Evolutionary conservation across 495 filamentous ascomycete species (phyloP).

Genomic region (Beverwykella pulmonaria): DNA sequence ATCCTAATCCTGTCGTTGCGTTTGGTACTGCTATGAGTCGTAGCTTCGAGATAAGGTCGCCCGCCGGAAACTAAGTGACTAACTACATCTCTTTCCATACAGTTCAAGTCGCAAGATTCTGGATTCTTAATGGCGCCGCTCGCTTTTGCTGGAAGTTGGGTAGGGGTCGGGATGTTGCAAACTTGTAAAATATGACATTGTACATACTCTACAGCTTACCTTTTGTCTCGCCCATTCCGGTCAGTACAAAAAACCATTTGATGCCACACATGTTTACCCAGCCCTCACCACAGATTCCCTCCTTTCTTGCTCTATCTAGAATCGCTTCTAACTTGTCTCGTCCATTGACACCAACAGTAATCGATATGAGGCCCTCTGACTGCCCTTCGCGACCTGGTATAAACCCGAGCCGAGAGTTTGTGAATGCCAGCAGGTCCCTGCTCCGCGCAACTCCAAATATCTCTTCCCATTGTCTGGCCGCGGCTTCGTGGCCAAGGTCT

Average conservation of each 20-base stretch:
- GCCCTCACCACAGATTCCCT: slow-evolving; percentile 33
- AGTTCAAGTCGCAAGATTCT: too few relatives aligned
- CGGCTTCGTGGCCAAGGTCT: slow-evolving; percentile 35
- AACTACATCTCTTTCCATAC: too few relatives aligned
- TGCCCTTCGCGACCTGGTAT: slow-evolving; percentile 35
- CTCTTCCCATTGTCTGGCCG: slow-evolving; percentile 41
- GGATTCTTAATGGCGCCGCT: too few relatives aligned
- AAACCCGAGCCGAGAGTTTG: slow-evolving; percentile 42
- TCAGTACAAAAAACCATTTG: slow-evolving; percentile 16
- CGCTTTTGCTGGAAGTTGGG: too few relatives aligned
- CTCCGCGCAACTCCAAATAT: slow-evolving; percentile 40
- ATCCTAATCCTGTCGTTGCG: too few relatives aligned
- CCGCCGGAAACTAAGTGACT: too few relatives aligned
- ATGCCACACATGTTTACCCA: slow-evolving; percentile 41
- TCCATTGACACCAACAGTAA: slow-evolving; percentile 40
- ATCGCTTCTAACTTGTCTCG: slow-evolving; percentile 34
- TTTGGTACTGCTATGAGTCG: too few relatives aligned
- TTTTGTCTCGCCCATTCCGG: background rate
- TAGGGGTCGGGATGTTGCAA: too few relatives aligned
- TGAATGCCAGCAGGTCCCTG: slow-evolving; percentile 42
- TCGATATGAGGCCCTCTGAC: slow-evolving; percentile 34
- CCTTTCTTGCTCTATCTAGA: slow-evolving; percentile 32
- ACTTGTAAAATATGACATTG: background rate
- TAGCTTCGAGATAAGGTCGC: too few relatives aligned
- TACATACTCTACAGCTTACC: background rate